Evolutionary conservation across 192 early-diverging fungal species (phyloP).

Genomic region (Entophlyctis helioformis): DNA sequence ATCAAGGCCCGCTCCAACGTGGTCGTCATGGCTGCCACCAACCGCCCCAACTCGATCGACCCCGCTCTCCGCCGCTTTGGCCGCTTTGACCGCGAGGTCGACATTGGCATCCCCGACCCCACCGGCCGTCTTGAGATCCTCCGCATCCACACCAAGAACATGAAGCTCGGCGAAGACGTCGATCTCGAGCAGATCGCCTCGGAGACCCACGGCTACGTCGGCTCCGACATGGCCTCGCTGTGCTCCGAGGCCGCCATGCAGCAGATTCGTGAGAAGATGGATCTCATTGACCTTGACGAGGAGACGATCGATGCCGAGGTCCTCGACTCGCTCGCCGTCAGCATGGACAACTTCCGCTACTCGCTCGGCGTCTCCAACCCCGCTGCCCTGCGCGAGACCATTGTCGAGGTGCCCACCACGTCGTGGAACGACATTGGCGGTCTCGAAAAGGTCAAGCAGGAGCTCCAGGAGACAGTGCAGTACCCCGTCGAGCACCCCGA

Average conservation of each 20-base stretch:
- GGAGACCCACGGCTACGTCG: conserved; percentile 96
- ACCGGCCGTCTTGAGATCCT: conserved; percentile 97
- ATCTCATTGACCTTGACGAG: conserved; percentile 93
- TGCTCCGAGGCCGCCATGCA: conserved; percentile 99
- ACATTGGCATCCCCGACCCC: conserved; percentile 98
- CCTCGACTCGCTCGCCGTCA: conserved; percentile 86
- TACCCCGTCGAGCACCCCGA: conserved; percentile 99
- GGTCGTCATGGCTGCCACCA: conserved; percentile 98
- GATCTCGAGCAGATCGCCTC: conserved; percentile 94
- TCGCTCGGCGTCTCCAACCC: conserved; percentile 91
- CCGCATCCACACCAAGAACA: conserved; percentile 99
- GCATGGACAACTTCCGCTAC: conserved; percentile 96
- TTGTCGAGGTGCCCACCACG: conserved; percentile 91
- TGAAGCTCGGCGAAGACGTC: conserved; percentile 95
- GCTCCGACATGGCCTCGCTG: conserved; percentile 91
- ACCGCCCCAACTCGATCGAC: conserved; percentile 97
- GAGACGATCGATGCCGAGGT: conserved; percentile 97
- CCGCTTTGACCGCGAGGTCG: conserved; percentile 97
- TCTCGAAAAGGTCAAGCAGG: conserved; percentile 93
- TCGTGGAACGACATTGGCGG: conserved; percentile 97
- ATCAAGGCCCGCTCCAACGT: conserved; percentile 94
- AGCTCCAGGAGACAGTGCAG: conserved; percentile 97
- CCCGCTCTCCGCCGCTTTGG: conserved; percentile 97
- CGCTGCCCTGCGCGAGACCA: conserved; percentile 95
- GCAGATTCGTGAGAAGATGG: conserved; percentile 99